Conservation (phyloP, 257 asterid genomes). For the Haberlea rhodopensis region DNA sequence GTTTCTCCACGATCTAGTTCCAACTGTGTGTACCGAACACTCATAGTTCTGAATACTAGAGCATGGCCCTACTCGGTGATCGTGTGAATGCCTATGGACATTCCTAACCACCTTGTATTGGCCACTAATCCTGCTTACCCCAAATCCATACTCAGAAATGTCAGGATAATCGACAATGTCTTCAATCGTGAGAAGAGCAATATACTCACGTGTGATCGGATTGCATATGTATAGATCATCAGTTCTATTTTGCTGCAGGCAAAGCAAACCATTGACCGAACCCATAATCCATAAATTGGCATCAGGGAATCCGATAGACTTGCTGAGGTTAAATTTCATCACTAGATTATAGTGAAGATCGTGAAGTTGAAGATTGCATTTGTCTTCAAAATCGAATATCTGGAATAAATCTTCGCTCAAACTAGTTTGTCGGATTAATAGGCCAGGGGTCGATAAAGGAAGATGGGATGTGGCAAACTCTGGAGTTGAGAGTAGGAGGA, state of each 20-base stretch:
- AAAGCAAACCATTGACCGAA: slow-evolving; percentile 39
- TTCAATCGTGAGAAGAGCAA: slow-evolving; percentile 26
- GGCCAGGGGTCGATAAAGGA: slow-evolving; percentile 29
- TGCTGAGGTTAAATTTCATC: slow-evolving; percentile 19
- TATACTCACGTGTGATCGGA: slow-evolving; percentile 39
- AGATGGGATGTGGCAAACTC: slow-evolving; percentile 30
- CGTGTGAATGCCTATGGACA: not conserved
- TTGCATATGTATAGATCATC: slow-evolving; percentile 39
- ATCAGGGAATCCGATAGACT: slow-evolving; percentile 16
- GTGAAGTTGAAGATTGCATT: not conserved
- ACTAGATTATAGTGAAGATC: slow-evolving; percentile 12
- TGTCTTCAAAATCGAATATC: slow-evolving; percentile 31
- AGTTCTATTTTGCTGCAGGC: slow-evolving; percentile 27
- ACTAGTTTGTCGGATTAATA: slow-evolving; percentile 33
- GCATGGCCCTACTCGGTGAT: slow-evolving; percentile 23
- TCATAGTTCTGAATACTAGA: slow-evolving; percentile 24
- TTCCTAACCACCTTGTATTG: slow-evolving; percentile 46
- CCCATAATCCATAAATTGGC: slow-evolving; percentile 32
- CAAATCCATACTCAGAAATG: slow-evolving; percentile 37
- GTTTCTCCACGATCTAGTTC: slow-evolving; percentile 35
- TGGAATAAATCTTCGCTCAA: slow-evolving; percentile 9
- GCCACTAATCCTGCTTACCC: slow-evolving; percentile 19
- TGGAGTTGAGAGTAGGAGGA: slow-evolving; percentile 30
- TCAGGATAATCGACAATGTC: slow-evolving; percentile 27
- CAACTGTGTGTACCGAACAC: slow-evolving; percentile 44